phyloP scores from a whole-genome alignment of 345 rosid genomes.

The Moricandia moricandioides region DNA sequence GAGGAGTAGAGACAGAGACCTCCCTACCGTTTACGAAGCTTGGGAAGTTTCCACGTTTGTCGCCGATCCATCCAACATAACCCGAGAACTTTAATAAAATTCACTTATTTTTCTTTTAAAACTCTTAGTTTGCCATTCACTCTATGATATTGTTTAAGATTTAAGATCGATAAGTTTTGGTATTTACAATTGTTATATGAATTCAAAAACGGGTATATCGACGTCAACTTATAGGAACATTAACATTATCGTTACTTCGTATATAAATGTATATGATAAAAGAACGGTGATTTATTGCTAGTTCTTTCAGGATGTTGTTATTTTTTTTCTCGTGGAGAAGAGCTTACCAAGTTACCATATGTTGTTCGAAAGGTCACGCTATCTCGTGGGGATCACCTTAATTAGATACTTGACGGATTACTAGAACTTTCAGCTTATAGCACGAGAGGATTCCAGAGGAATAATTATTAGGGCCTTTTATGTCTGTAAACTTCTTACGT shows the following conservation, averaged over 20 bases:
- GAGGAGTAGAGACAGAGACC: neutral
- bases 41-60: slow-evolving; percentile 33
- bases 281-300: neutral
- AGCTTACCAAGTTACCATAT: neutral
- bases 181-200: neutral
- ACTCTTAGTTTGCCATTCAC: neutral
- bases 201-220: neutral
- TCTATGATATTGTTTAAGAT: neutral
- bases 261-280: neutral
- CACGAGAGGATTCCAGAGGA: neutral
- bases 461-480: neutral
- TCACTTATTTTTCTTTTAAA: neutral
- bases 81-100: slow-evolving; percentile 7
- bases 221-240: neutral
- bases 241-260: neutral
- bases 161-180: neutral
- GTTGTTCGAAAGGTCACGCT: neutral
- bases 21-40: slow-evolving; percentile 26
- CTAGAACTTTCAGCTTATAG: neutral
- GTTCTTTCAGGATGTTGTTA: neutral
- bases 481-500: neutral
- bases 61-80: slow-evolving; percentile 27
- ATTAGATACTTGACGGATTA: neutral
- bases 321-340: neutral
- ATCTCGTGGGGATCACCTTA: neutral